Conservation (phyloP, 176 grass and related monocot genomes). For the Oryza rufipogon region DNA sequence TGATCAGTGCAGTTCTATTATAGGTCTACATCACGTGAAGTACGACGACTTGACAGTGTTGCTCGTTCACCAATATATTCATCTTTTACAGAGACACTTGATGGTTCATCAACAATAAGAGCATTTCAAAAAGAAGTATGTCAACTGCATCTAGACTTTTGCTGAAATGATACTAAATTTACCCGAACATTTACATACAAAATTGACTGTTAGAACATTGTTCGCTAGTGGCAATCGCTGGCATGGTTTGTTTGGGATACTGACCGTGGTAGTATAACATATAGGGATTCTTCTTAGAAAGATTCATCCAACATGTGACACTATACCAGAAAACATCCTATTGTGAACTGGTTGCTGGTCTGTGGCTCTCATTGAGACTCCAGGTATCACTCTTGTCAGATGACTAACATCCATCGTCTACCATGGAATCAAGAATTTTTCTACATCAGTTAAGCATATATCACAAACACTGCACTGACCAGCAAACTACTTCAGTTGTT, state of each 20-base stretch:
- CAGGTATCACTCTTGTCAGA: constrained; percentile 50
- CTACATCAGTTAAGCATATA: constrained; percentile 7
- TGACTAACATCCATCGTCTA: not conserved
- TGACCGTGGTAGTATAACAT: constrained; percentile 32
- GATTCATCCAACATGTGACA: constrained; percentile 70
- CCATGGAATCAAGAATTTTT: constrained; percentile 12
- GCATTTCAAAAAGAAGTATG: constrained; percentile 85
- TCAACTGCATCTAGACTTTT: constrained; percentile 14
- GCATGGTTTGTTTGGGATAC: constrained; percentile 39
- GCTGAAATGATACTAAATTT: not conserved
- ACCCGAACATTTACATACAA: not conserved
- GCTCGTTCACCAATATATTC: constrained; percentile 97
- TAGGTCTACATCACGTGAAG: constrained; percentile 95
- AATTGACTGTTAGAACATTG: not conserved
- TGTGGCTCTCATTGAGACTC: constrained; percentile 93
- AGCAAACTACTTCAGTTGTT: constrained; percentile 66
- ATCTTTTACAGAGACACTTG: constrained; percentile 91
- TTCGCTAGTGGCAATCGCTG: not conserved
- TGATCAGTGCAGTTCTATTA: constrained; percentile 76
- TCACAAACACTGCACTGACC: constrained; percentile 33
- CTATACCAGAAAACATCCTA: constrained; percentile 93
- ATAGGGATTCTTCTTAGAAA: constrained; percentile 74
- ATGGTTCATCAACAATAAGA: constrained; percentile 94
- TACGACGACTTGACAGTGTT: constrained; percentile 90
- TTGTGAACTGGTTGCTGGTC: constrained; percentile 74